phyloP scores from a whole-genome alignment of 257 asterid genomes.

The Scutellaria baicalensis region DNA sequence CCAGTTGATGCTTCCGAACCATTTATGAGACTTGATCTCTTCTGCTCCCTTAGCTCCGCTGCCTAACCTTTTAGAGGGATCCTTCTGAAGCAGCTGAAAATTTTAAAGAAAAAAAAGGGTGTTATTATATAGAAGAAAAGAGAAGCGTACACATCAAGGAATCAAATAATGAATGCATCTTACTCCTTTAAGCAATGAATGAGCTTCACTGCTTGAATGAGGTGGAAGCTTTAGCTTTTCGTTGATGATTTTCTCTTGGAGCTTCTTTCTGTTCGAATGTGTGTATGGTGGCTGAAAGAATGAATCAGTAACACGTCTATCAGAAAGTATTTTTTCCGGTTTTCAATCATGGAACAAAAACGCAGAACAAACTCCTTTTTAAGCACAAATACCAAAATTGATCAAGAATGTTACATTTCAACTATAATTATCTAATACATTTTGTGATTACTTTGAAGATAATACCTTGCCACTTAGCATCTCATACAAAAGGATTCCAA shows the following conservation, averaged over 20 bases:
- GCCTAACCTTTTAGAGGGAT: slow-evolving; percentile 65
- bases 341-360: not conserved
- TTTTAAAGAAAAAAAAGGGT: not conserved
- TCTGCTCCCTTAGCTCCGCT: slow-evolving; percentile 81
- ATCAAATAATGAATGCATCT: not conserved
- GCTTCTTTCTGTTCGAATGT: slow-evolving; percentile 82
- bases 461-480: slow-evolving; percentile 88
- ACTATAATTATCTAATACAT: not conserved
- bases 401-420: no score
- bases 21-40: slow-evolving; percentile 74
- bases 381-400: not conserved
- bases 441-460: not conserved
- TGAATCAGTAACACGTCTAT: not conserved
- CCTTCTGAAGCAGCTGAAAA: slow-evolving; percentile 70
- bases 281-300: slow-evolving; percentile 71
- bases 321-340: not conserved
- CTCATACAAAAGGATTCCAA: slow-evolving; percentile 84
- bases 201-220: slow-evolving; percentile 65
- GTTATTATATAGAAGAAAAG: not conserved
- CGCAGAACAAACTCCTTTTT: not conserved
- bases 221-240: slow-evolving; percentile 88
- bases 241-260: slow-evolving; percentile 79
- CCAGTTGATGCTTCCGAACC: slow-evolving; percentile 79
- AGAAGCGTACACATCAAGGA: not conserved
- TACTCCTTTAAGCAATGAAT: slow-evolving; percentile 83